Conservation (phyloP, 1,284 basidiomycete genomes). For the Coniophora puteana region DNA sequence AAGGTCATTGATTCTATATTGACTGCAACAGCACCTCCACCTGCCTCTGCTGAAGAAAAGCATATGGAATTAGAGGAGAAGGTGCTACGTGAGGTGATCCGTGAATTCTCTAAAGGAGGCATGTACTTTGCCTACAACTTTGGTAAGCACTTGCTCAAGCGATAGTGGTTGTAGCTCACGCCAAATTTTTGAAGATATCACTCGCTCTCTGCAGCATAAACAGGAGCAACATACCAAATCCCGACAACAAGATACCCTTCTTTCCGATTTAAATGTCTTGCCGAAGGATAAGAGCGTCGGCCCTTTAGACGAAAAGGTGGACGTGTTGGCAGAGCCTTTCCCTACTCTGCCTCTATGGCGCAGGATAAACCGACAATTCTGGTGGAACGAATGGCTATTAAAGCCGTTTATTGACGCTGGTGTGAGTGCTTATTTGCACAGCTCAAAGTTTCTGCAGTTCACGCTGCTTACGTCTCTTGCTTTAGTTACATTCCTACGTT, state of each 20-base stretch:
- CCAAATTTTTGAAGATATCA: conserved; percentile 62
- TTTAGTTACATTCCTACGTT: conserved; percentile 54
- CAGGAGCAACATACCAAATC: conserved; percentile 57
- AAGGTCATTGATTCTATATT: conserved; percentile 54
- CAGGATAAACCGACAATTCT: conserved; percentile 78
- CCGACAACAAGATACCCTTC: conserved; percentile 50
- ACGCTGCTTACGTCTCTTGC: background rate
- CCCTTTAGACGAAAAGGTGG: conserved; percentile 38
- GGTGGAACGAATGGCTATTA: conserved; percentile 86
- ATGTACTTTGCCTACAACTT: conserved; percentile 83
- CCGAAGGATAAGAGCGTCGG: conserved; percentile 9
- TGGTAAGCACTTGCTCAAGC: conserved; percentile 44
- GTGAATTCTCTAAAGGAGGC: conserved; percentile 68
- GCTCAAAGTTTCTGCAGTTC: background rate
- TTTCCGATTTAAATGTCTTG: conserved; percentile 52
- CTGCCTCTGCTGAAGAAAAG: conserved; percentile 56
- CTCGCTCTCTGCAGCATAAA: conserved; percentile 76
- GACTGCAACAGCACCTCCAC: conserved; percentile 54
- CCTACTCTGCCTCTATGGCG: conserved; percentile 78
- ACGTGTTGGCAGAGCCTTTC: conserved; percentile 64
- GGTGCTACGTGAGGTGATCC: conserved; percentile 69
- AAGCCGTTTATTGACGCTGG: conserved; percentile 75
- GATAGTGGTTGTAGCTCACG: background rate
- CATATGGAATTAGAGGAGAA: conserved; percentile 73
- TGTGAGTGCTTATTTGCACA: conserved; percentile 35